Evolutionary conservation across 2,329 filamentous ascomycete species (phyloP).

Genomic region (Trichophyton benhamiae): DNA sequence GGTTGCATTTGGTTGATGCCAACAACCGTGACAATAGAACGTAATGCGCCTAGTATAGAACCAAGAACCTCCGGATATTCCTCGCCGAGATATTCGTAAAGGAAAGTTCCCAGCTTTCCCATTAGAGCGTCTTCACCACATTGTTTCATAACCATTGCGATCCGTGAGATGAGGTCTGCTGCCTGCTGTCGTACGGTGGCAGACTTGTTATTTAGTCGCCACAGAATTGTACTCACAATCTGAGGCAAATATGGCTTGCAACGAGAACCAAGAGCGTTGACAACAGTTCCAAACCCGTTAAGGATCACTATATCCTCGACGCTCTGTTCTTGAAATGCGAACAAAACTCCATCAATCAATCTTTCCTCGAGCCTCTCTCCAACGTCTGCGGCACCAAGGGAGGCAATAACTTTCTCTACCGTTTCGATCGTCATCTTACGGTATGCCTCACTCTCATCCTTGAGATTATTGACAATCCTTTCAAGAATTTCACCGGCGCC

Average conservation of each 20-base stretch:
- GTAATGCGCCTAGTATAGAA: constrained; percentile 85
- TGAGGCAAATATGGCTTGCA: constrained; percentile 96
- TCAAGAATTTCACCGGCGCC: constrained; percentile 91
- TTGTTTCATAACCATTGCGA: constrained; percentile 98
- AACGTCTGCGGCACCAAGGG: constrained; percentile 85
- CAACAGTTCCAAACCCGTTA: constrained; percentile 94
- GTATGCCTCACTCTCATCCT: constrained; percentile 96
- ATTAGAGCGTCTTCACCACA: constrained; percentile 92
- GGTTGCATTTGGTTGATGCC: constrained; percentile 98
- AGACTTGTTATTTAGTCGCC: constrained; percentile 95
- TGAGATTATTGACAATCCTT: constrained; percentile 84
- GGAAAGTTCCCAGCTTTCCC: constrained; percentile 83
- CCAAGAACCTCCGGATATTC: constrained; percentile 97
- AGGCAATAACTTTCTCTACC: constrained; percentile 88
- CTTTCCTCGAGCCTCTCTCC: constrained; percentile 84
- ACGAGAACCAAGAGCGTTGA: constrained; percentile 83
- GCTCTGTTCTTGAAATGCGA: constrained; percentile 95
- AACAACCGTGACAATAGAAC: constrained; percentile 93
- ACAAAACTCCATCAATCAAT: constrained; percentile 86
- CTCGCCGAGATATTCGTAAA: constrained; percentile 97
- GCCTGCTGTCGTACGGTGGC: constrained; percentile 94
- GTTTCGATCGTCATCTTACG: constrained; percentile 99
- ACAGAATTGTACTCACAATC: constrained; percentile 92
- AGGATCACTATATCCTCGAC: constrained; percentile 93
- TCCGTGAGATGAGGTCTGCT: constrained; percentile 88